Base-by-base conservation (phyloP, 139 green algal species). In the Chlorella vulgaris region DNA sequence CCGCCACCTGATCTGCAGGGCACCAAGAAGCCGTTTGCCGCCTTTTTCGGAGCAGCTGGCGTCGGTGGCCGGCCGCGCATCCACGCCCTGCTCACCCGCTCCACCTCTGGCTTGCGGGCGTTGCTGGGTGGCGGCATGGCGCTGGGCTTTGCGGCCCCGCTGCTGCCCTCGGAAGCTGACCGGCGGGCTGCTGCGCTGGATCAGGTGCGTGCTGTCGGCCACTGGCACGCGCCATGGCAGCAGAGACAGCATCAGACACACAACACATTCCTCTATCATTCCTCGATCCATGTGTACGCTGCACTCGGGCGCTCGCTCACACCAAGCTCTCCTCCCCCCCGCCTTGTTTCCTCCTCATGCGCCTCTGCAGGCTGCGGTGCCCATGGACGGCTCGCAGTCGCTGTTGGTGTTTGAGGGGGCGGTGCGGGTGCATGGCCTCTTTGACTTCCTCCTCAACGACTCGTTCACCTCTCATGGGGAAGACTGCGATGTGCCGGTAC, bases 381-480 rank as follows among this genome's bases (percentile, higher is more conserved):
- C 76, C 26, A 26, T 68, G 38, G 76, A 92, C 75, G 80, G 82
- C 82, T 90, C 58, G n/a, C 73, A 83, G 58, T 91, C 85, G 26
- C 43, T 94, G 85, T 84, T 94, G 71, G 71, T 84, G 35, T 87
- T 93, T 74, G 67, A 89, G 4, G 88, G 88, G 0, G 55, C 74
- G 2, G 10, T 78, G 4, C 76, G 85, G 4, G 91, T 93, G 50
- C 88, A 93, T 47, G 87, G 84, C 24, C 82, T 94, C 19, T 92
- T 90, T 60, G 87, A 94, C 55, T 91, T 85, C 31, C 69, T 94
- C 28, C 31, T 92, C 26, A 84, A 90, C 42, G 86, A 91, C 36
- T 39, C 28, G 4, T 83, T 82, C 21, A 43, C 33, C n/a, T 3
- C 40, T 2, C 39, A 84, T 38, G 79, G 74, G 0, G 78, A 87